Evolutionary conservation across 805 yeast species (phyloP).

Genomic region (Ogataea paradorogensis): DNA sequence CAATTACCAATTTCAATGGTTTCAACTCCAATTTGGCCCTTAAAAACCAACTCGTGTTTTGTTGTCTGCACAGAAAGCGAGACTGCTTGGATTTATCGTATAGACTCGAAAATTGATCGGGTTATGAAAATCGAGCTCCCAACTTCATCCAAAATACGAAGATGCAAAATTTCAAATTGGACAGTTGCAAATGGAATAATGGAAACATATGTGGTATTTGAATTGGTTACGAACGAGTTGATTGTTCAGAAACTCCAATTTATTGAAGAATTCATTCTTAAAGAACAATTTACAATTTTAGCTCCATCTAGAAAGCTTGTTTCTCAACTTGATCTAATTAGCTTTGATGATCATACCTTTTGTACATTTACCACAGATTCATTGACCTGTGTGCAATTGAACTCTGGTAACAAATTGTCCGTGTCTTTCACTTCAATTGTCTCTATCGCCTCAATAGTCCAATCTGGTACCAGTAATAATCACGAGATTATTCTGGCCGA

Average conservation of each 20-base stretch:
- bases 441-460: conserved; percentile 16
- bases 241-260: conserved; percentile 8
- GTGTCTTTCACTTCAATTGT: conserved; percentile 9
- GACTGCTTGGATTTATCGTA: conserved; percentile 14
- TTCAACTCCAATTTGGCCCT: conserved; percentile 15
- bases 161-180: conserved; percentile 20
- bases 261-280: conserved; percentile 1
- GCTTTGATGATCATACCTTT: conserved; percentile 1
- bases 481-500: conserved; percentile 14
- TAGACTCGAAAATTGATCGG: conserved; percentile 7
- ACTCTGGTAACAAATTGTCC: neutral
- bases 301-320: conserved; percentile 8
- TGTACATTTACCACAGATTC: conserved; percentile 10
- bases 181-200: neutral
- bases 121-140: conserved; percentile 7
- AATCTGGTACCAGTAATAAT: conserved; percentile 3
- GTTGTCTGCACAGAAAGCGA: conserved; percentile 18
- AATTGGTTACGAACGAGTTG: conserved; percentile 12
- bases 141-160: conserved; percentile 4
- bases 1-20: conserved; percentile 1
- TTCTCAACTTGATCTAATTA: conserved; percentile 12
- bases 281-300: conserved; percentile 1
- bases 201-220: conserved; percentile 11
- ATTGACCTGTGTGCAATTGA: conserved; percentile 3
- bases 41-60: conserved; percentile 9